A percentile compares a stretch with the other conserved stretches of the same genome.
Evolutionary conservation across 345 rosid genomes (phyloP).

Genomic region (Barbarea vulgaris): DNA sequence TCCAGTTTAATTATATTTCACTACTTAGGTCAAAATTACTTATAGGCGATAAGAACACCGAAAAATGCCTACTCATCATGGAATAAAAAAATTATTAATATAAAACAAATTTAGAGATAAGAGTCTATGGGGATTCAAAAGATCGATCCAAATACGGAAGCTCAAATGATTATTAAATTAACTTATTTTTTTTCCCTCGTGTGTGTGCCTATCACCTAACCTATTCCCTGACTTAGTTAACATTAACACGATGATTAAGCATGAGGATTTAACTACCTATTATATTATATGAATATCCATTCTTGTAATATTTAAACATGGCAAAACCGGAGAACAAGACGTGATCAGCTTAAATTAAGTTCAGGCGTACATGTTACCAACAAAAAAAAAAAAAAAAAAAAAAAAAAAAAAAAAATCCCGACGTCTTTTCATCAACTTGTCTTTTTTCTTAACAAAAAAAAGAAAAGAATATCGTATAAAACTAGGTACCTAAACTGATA

Average conservation of each 20-base stretch:
- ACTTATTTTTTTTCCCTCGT: neutral
- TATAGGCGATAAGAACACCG: neutral
- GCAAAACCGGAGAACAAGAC: neutral
- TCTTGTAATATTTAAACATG: conserved; percentile 21
- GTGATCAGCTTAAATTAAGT: neutral
- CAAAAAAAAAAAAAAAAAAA: too few relatives aligned
- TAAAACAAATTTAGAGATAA: neutral
- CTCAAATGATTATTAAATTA: conserved; percentile 13
- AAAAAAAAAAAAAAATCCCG: too few relatives aligned
- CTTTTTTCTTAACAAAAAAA: neutral
- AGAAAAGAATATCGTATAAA: conserved; percentile 21
- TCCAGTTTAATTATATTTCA: neutral
- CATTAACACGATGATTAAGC: neutral
- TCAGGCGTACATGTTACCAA: conserved; percentile 21
- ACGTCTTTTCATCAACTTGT: conserved; percentile 13
- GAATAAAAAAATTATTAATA: neutral
- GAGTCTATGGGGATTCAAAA: conserved; percentile 1
- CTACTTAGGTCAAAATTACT: neutral
- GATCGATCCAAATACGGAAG: conserved; percentile 21
- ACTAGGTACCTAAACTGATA: conserved; percentile 17
- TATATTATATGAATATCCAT: conserved; percentile 15
- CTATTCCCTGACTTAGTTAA: neutral
- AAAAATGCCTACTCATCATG: neutral
- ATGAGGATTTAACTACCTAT: neutral
- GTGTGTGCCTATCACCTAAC: conserved; percentile 21